Base-by-base conservation (phyloP, 306 rosid genomes). In the Crataegus laevigata region DNA sequence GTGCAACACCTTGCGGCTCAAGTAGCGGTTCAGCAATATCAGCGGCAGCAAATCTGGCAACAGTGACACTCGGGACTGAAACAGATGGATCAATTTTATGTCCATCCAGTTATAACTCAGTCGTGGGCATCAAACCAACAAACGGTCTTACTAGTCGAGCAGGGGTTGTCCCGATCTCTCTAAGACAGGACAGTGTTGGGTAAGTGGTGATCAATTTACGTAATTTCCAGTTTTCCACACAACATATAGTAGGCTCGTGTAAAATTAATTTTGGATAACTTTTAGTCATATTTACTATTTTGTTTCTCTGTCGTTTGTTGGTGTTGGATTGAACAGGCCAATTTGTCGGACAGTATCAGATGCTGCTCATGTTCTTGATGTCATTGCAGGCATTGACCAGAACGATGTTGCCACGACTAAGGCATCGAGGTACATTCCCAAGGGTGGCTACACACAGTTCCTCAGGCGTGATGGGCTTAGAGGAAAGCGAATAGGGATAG, bases 121-220 rank as follows among this genome's bases (percentile, higher is more conserved):
- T 89, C 19, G 97, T 91, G 4, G 93, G 88, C 11, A 11, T 92
- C 78, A 89, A 87, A 79, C 93, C 93, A 61, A 92, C 93, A 0
- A 82, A 88, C 36, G 97, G 91, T 38, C 96, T 92, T 72, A 88
- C 93, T 0, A 89, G 96, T 73, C 83, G 91, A 3, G 91, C 84
- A 0, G 93, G 93, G 9, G 96, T 89, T 32, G 71, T 88, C 8
- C 93, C 87, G 1, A 2, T 89, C 71, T 75, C 91, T 25, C 85
- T 79, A 47, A 83, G 88, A 19, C 96, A 85, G 66, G 97, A 92
- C 76, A 26, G 93, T 3, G 74, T 87, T 2, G 91, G 97, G 90
- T 91, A 78, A 57, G 62, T 28, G 54, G 47, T 43, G 72, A 43
- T 57, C 36, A 60, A 26, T 26, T 25, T 3, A 60, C 3, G 6